A percentile compares a stretch with the other conserved stretches of the same genome.
Evolutionary conservation across 1,284 basidiomycete genomes (phyloP).

Genomic region (Rhodotorula mucilaginosa): DNA sequence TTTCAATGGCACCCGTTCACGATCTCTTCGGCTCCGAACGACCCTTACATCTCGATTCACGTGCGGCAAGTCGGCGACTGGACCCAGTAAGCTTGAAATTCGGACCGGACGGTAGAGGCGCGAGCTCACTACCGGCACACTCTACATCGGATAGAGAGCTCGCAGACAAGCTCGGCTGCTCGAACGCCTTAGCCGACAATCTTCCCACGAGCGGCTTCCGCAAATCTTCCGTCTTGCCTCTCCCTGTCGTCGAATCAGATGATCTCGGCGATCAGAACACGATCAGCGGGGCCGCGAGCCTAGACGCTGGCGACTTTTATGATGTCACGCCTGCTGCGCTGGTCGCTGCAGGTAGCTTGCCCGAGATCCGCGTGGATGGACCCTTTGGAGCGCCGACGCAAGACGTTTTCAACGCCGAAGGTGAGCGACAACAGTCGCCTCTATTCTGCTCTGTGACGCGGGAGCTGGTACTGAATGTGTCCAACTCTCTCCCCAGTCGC

Average conservation of each 20-base stretch:
- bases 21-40: conserved; percentile 86
- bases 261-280: not conserved
- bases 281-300: conserved; percentile 32
- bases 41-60: conserved; percentile 82
- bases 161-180: conserved; percentile 76
- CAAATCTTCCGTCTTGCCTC: not conserved
- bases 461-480: too few relatives aligned
- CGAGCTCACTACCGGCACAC: not conserved
- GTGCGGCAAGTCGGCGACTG: conserved; percentile 88
- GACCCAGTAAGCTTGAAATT: conserved; percentile 54
- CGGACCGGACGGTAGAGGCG: too few relatives aligned
- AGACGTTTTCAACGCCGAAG: conserved; percentile 77
- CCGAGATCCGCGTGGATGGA: conserved; percentile 72
- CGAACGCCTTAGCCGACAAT: conserved; percentile 67
- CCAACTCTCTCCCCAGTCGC: conserved; percentile 56
- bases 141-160: conserved; percentile 52
- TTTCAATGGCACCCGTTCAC: conserved; percentile 84
- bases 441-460: too few relatives aligned
- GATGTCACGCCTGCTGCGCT: conserved; percentile 58
- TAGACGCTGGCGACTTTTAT: conserved; percentile 64
- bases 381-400: conserved; percentile 70
- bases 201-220: conserved; percentile 51
- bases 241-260: not conserved
- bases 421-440: not conserved
- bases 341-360: conserved; percentile 55